phyloP scores from a whole-genome alignment of 108 stramenopile genomes.

The Conticribra guillardii region DNA sequence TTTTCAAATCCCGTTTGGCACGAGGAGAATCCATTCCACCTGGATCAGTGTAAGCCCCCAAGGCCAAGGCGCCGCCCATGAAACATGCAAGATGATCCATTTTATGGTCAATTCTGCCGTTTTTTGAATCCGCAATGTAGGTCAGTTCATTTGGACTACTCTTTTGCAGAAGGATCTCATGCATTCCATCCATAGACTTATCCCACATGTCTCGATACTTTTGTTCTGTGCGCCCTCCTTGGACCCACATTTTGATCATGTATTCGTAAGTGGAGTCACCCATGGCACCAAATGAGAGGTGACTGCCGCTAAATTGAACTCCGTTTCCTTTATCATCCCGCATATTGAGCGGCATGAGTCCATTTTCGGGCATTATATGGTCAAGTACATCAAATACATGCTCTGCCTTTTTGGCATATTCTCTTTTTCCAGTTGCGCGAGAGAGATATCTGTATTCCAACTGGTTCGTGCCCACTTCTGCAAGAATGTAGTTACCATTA shows the following conservation, averaged over 20 bases:
- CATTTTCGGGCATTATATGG: conserved; percentile 58
- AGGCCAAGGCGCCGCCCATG: conserved; percentile 90
- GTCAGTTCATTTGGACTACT: conserved; percentile 75
- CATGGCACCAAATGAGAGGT: conserved; percentile 81
- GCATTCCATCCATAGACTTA: conserved; percentile 86
- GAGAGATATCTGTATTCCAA: conserved; percentile 91
- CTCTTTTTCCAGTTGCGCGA: conserved; percentile 62
- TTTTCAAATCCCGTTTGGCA: conserved; percentile 83
- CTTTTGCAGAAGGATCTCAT: conserved; percentile 68
- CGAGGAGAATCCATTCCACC: conserved; percentile 58
- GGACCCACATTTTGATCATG: conserved; percentile 94
- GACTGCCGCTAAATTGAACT: conserved; percentile 60
- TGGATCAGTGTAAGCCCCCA: conserved; percentile 92
- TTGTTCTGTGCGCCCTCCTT: conserved; percentile 79
- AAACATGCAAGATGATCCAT: conserved; percentile 97
- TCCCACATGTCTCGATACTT: conserved; percentile 90
- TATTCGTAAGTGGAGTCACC: conserved; percentile 92
- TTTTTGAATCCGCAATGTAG: conserved; percentile 80
- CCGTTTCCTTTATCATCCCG: conserved; percentile 25
- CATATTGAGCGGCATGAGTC: conserved; percentile 55
- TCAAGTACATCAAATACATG: conserved; percentile 71
- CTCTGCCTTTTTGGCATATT: conserved; percentile 77
- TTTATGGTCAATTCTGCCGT: conserved; percentile 63
- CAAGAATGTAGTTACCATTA: conserved; percentile 50
- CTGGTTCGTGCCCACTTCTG: conserved; percentile 91